Evolutionary conservation across 495 filamentous ascomycete species (phyloP).

Genomic region (Thozetella sp.): DNA sequence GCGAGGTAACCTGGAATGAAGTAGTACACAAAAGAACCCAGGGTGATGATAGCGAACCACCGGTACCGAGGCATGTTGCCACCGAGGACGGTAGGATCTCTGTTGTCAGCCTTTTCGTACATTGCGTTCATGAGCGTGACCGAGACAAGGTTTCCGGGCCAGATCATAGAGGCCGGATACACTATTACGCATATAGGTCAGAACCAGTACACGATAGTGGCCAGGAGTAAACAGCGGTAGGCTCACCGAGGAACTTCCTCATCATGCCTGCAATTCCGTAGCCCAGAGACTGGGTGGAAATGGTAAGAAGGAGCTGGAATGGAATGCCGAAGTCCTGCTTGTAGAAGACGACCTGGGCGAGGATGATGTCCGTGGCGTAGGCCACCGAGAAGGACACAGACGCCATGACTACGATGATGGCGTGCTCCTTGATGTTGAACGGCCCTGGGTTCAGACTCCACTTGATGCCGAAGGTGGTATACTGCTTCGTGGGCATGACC

Average conservation of each 20-base stretch:
- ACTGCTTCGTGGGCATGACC: constrained; percentile 49
- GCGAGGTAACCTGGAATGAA: constrained; percentile 62
- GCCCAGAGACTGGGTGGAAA: constrained; percentile 74
- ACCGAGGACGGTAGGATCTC: constrained; percentile 49
- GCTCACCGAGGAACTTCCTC: constrained; percentile 44
- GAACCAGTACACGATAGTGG: not conserved
- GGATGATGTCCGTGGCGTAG: constrained; percentile 69
- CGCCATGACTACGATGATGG: constrained; percentile 77
- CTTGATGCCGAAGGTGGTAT: constrained; percentile 55
- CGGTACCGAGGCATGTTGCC: constrained; percentile 59
- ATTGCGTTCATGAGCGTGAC: constrained; percentile 70
- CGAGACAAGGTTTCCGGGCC: constrained; percentile 67
- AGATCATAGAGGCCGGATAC: constrained; percentile 74
- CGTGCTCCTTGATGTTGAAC: constrained; percentile 83
- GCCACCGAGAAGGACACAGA: constrained; percentile 62
- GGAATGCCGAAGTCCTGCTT: constrained; percentile 66
- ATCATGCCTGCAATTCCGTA: constrained; percentile 75
- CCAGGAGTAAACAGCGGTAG: not conserved
- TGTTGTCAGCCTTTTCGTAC: constrained; percentile 57
- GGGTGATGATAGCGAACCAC: constrained; percentile 57
- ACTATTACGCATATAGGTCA: constrained; percentile 33
- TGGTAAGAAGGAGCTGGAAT: constrained; percentile 68
- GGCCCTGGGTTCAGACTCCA: constrained; percentile 69
- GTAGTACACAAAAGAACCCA: constrained; percentile 56
- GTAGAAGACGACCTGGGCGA: constrained; percentile 68